Base-by-base conservation (phyloP, 2,329 filamentous ascomycete species). In the Aspergillus phoenicis region DNA sequence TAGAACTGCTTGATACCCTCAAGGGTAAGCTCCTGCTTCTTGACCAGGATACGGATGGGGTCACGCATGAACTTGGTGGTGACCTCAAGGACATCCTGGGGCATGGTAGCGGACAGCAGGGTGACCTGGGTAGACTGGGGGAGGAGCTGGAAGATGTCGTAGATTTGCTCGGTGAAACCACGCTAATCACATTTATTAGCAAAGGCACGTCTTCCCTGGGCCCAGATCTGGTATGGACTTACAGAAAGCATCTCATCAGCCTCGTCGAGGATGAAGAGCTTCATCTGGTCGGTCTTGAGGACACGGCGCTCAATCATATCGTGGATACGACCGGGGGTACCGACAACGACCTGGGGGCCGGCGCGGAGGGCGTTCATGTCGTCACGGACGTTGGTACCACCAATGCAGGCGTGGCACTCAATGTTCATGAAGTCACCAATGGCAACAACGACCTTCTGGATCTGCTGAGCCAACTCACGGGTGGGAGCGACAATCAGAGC, bases 1-100 rank as follows among this genome's bases (percentile, higher is more conserved):
- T 97, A 99, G 85, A 97, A 99, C 82, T 99, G 95, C 88, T 99
- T 99, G 79, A 99, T 96, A 91, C 95, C 95, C 84, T 99, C 95
- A 62, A 99, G 92, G 76, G 95, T 99, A 81, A 99, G 89, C 81
- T 99, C 95, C 77, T 96, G 94, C 88, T 97, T 97, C 91, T 99
- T 99, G 83, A 99, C 95, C 72, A 99, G 87, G 78, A 99, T 98
- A 78, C 95, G 93, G 81, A 99, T 91, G 71, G 95, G 95, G 83
- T 99, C 95, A 74, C 93, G 93, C 95, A 99, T 99, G 87, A 99
- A 99, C 85, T 97, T 97, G 84, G 94, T 98, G 77, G 95, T 99
- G 78, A 99, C 93, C 85, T 99, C 95, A 64, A 99, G 89, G 65
- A 99, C 95, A 78, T 99, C 95, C 85, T 97, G 93, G 75, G 95